phyloP scores from a whole-genome alignment of 75 land plant genomes.

The Isoetes taiwanensis region DNA sequence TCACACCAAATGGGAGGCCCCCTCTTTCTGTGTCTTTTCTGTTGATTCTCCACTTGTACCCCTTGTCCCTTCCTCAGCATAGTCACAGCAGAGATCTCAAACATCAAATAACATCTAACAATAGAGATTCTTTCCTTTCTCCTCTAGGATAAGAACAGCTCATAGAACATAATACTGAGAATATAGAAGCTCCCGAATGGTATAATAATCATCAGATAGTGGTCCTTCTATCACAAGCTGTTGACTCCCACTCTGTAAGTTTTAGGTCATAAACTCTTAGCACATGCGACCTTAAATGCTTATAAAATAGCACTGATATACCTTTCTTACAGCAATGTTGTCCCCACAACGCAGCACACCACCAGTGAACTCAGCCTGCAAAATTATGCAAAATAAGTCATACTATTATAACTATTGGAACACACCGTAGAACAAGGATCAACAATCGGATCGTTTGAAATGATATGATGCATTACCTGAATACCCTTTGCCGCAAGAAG shows the following conservation, averaged over 20 bases:
- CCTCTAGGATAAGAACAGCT: no score
- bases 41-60: no score
- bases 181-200: conserved; percentile 64
- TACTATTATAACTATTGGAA: conserved; percentile 6
- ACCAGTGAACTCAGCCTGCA: conserved; percentile 77
- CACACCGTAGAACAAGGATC: background rate
- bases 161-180: conserved; percentile 81
- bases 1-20: no score
- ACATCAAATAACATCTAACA: no score
- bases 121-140: no score
- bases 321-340: conserved; percentile 61
- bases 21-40: no score
- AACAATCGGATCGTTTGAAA: background rate
- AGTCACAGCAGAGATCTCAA: no score
- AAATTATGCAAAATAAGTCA: no score
- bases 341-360: conserved; percentile 88
- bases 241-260: conserved; percentile 58
- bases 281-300: background rate
- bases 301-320: conserved; percentile 17
- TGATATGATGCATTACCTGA: conserved; percentile 32
- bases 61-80: no score
- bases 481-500: conserved; percentile 74
- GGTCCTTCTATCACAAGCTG: conserved; percentile 93
- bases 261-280: background rate
- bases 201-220: conserved; percentile 77